Percentiles rank a stretch among this genome's conserved stretches.
phyloP scores from a whole-genome alignment of 2,329 filamentous ascomycete species.

The Pseudophaeomoniella oleicola region DNA sequence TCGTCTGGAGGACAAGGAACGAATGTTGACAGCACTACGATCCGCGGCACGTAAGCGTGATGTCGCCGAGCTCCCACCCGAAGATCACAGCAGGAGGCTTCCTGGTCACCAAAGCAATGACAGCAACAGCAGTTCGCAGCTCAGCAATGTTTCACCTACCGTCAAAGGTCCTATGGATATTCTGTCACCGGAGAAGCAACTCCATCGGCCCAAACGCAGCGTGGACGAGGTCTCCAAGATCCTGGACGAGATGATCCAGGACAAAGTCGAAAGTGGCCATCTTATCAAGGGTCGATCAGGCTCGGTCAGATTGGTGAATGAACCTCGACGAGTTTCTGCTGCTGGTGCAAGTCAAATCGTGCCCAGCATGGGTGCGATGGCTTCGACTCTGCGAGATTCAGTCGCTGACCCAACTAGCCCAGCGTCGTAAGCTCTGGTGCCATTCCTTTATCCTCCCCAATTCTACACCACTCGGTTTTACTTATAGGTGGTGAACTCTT shows the following conservation, averaged over 20 bases:
- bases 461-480: no score
- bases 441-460: no score
- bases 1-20: conserved; percentile 83
- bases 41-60: conserved; percentile 78
- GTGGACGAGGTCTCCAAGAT: conserved; percentile 89
- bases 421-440: no score
- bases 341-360: conserved; percentile 13
- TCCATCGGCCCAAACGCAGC: conserved; percentile 46
- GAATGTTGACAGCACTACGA: conserved; percentile 77
- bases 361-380: conserved; percentile 15
- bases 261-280: conserved; percentile 64
- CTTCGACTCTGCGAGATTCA: conserved; percentile 10
- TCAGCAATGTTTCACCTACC: conserved; percentile 3
- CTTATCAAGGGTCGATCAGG: conserved; percentile 52
- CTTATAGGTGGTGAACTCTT: no score
- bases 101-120: conserved; percentile 15
- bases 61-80: conserved; percentile 47
- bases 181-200: conserved; percentile 18
- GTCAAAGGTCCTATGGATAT: conserved; percentile 15
- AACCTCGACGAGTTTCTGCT: conserved; percentile 19
- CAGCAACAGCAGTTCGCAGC: conserved; percentile 11
- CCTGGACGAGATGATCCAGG: conserved; percentile 91
- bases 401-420: no score
- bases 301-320: conserved; percentile 46
- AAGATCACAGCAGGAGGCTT: conserved; percentile 10